Base-by-base conservation (phyloP, 805 yeast species). In the Kluyveromyces starmeri region DNA sequence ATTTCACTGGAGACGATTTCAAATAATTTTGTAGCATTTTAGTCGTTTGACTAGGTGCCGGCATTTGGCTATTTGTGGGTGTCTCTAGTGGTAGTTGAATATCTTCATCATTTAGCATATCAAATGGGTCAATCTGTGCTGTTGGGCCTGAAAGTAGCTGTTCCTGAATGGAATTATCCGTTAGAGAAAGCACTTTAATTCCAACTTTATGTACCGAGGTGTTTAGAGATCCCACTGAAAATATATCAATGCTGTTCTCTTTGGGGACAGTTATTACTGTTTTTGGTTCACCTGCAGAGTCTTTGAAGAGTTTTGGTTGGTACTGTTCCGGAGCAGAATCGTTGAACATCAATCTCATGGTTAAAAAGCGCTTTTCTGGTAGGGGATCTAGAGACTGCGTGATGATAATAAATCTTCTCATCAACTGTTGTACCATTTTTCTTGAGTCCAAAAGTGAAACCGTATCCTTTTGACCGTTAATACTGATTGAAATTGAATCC, bases 341-440 rank as follows among this genome's bases (percentile, higher is more conserved):
- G 39, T 70, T 72, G 43, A 66, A 73, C 39, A 70, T 34, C 32
- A 75, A 50, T 38, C 73, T 61, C 64, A 75, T 62, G 1, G 70
- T 58, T 24, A 75, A 45, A 34, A 44, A 69, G 36, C 73, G 65
- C 26, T 65, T 58, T 1, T 55, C 51, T 1, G 80, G 79, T 17
- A 73, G 46, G 1, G 71, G 66, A 12, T 71, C 67, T n/a, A 75
- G 53, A 0, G 68, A 58, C 47, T 76, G 82, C 0, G 79, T 71
- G 4, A 68, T 50, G 1, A 72, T 58, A 14, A 75, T 70, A 34
- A 76, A 65, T 34, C 71, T 56, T 46, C 65, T 65, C 61, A 75
- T 64, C 30, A 74, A 43, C 34, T 64, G 68, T 39, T 71, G 73
- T 3, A 70, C 59, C 41, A 64, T 59, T 37, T 58, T 59, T 42